Evolutionary conservation across 2,329 filamentous ascomycete species (phyloP), one percentile per base, ranked within the genome.

Genomic region (Apiospora arundinis): DNA sequence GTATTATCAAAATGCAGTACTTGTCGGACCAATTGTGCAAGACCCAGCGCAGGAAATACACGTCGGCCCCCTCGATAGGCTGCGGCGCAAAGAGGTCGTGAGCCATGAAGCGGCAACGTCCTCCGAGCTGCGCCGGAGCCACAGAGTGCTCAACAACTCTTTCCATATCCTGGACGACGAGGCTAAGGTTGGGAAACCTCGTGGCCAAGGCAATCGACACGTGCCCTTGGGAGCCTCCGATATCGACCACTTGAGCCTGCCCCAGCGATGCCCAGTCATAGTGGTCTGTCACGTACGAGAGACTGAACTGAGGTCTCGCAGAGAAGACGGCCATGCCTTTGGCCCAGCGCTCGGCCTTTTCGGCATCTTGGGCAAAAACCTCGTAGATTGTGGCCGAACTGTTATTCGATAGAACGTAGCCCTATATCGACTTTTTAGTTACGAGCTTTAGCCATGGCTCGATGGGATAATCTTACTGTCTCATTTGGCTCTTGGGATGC

Each of bases 211-310:
- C 72, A 14, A 75, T 32, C 48, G 49, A 68, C 4, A 69, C 71
- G 18, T 72, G 70, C 1, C 73, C 73, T 44, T 72, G 68, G 2
- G 71, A 74, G 12, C 74, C 74, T 28, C 75, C 75, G 52, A 76
- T 69, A 69, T 76, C 89, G 6, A 91, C 88, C 49, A 91, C 79
- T 0, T 83, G 88, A 2, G 85, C 89, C 4, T 12, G n/a, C 7
- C 68, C 68, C 12, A 69, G 46, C 12, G 25, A 42, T 9, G 28
- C 48, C 68, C 68, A 69, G 60, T 84, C 86, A 48, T 87, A 66
- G 18, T 25, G 18, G 18, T 66, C 60, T 2, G 21, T n/a, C 7
- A 65, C 9, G 16, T 42, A 37, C 23, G 32, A 32, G 2, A 40
- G 11, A 25, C 6, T 40, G 7, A 14, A 60, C n/a, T 42, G 32